These are phyloP conservation scores for Alnus glutinosa DNA, from an alignment of 306 rosid species.

Conservation along the genomic window DNA sequence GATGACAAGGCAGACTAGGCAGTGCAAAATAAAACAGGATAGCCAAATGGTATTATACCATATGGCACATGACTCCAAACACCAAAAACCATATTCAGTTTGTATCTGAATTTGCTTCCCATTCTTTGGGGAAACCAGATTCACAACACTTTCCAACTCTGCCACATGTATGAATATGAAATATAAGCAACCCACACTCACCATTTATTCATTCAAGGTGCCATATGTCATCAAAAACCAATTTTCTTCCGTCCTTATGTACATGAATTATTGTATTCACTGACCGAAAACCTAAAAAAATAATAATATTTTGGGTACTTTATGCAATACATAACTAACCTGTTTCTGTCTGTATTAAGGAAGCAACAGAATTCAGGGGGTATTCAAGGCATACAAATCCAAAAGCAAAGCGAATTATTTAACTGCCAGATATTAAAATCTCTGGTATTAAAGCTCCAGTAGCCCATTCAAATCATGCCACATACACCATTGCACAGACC, in stretches of 20 bases:
- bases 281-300: background rate
- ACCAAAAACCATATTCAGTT: background rate
- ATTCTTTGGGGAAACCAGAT: background rate
- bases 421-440: background rate
- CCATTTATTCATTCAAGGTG: slow-evolving; percentile 1
- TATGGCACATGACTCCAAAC: background rate
- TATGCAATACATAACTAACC: background rate
- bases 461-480: background rate
- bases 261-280: background rate
- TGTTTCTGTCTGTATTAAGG: slow-evolving; percentile 8
- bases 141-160: background rate
- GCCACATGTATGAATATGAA: background rate
- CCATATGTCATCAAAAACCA: background rate
- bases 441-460: background rate
- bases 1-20: background rate
- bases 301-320: background rate
- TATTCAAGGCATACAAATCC: background rate
- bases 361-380: background rate
- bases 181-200: background rate
- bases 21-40: background rate
- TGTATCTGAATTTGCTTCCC: background rate
- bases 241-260: slow-evolving; percentile 3
- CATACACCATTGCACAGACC: background rate
- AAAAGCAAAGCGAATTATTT: background rate
- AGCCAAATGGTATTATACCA: background rate